Conservation (phyloP, 2,329 filamentous ascomycete species). For the Coniochaeta hoffmannii region DNA sequence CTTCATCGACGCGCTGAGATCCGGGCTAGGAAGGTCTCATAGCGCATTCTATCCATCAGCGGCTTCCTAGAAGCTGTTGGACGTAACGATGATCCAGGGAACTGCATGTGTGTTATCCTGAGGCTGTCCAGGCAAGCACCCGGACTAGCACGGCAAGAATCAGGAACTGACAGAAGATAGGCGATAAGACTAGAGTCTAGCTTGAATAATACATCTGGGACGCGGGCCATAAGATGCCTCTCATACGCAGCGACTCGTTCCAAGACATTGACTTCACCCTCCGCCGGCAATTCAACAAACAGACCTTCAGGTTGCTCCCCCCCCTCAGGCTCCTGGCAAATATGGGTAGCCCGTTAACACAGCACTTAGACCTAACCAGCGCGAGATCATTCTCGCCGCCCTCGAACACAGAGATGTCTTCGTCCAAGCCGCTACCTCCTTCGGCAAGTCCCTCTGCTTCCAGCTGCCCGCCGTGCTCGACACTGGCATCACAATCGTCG, state of each 20-base stretch:
- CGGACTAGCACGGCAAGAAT: too few species aligned
- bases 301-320: constrained; percentile 51
- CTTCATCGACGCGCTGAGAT: too few species aligned
- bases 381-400: constrained; percentile 78
- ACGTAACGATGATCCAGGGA: background rate
- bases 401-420: constrained; percentile 85
- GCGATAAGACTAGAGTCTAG: background rate
- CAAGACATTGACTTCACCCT: constrained; percentile 69
- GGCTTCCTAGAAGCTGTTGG: background rate
- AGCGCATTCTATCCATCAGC: background rate
- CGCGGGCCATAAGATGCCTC: constrained; percentile 3
- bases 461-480: constrained; percentile 86
- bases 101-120: background rate
- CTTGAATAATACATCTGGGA: background rate
- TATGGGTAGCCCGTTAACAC: background rate
- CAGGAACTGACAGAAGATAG: background rate
- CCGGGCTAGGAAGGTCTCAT: too few species aligned
- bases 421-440: constrained; percentile 82
- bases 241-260: constrained; percentile 39
- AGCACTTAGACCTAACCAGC: constrained; percentile 62
- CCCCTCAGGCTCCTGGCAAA: too few species aligned
- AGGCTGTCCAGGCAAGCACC: background rate
- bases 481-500: constrained; percentile 81
- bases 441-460: constrained; percentile 91
- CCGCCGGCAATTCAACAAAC: constrained; percentile 65